phyloP scores from a whole-genome alignment of 2,329 filamentous ascomycete species.

The Verticillium zaregamsianum region DNA sequence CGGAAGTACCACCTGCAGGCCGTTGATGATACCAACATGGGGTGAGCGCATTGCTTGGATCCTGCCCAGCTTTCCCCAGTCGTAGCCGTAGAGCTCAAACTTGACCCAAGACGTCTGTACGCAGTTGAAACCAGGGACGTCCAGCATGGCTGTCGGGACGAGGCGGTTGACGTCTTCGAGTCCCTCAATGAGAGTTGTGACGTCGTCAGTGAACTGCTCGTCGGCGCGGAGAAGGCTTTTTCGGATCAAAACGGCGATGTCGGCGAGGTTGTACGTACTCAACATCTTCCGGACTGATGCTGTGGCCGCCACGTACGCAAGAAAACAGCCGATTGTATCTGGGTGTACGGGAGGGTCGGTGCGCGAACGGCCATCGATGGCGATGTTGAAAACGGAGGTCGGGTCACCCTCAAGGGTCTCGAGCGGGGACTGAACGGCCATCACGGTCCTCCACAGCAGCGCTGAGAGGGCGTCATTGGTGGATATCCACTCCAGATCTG shows the following conservation, averaged over 20 bases:
- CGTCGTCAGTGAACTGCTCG: conserved; percentile 23
- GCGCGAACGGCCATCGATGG: conserved; percentile 30
- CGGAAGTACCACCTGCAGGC: conserved; percentile 25
- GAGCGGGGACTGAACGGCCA: conserved; percentile 7
- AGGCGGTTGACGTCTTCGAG: conserved; percentile 25
- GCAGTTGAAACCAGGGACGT: conserved; percentile 28
- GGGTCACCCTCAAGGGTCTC: conserved; percentile 17
- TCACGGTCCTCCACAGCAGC: conserved; percentile 8
- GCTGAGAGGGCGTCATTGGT: conserved; percentile 16
- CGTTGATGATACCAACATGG: conserved; percentile 26
- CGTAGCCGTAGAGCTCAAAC: conserved; percentile 25
- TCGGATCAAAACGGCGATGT: conserved; percentile 28
- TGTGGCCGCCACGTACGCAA: conserved; percentile 27
- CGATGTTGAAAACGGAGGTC: conserved; percentile 29
- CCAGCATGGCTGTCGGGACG: conserved; percentile 27
- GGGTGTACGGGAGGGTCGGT: conserved; percentile 28
- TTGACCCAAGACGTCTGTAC: conserved; percentile 28
- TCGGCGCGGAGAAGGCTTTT: conserved; percentile 23
- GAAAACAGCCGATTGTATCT: conserved; percentile 31
- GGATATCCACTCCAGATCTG: conserved; percentile 21
- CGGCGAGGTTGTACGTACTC: conserved; percentile 20
- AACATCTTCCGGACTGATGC: conserved; percentile 25
- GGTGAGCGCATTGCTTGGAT: conserved; percentile 26
- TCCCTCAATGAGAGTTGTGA: conserved; percentile 23
- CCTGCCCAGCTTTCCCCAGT: conserved; percentile 25